Evolutionary conservation across 2,329 filamentous ascomycete species (phyloP), one percentile per base, ranked within the genome.

Genomic region (Parasarocladium wereldwijsianum): DNA sequence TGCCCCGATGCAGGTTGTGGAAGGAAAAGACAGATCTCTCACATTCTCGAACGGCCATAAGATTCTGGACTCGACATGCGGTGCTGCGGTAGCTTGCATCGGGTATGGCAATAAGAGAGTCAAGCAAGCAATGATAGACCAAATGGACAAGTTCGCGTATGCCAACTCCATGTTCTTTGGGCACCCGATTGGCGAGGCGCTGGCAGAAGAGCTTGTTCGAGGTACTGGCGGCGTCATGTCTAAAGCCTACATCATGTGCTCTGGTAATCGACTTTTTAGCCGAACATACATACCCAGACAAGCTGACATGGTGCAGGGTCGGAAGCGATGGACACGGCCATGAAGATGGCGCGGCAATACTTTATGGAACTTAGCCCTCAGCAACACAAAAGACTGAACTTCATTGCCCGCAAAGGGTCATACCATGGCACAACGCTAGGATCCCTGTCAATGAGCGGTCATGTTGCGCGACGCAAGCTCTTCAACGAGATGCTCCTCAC

Each of bases 351-450:
- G 0, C 39, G 55, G 7, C 60, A 66, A 37, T 64, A 60, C 30
- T 61, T 47, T 28, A 38, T 53, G 8, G 60, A 63, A 31, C 34
- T 43, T 2, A 37, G 45, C 2, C 50, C 54, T 0, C 52, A 67
- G 1, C 62, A 81, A 38, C 58, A 63, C 2, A 48, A 60, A 22
- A 62, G 78, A n/a, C 60, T 52, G 1, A 58, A 63, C 8, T 82
- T 83, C 48, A 81, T 86, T 40, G 64, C 74, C 4, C 64, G 79
- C 10, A 51, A 65, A 20, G 62, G 71, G 24, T 80, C 75, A 4
- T 86, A 81, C 40, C 80, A 86, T 38, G 80, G 79, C 7, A 73
- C 63, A 4, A 85, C 78, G 0, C 51, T 84, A 0, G 77, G 76
- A 1, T 60, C 76, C 1, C 55, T 84, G 17, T 64, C 67, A 0